These are phyloP conservation scores for Potentilla sterilis DNA, from an alignment of 306 rosid species.

Conservation along the genomic window DNA sequence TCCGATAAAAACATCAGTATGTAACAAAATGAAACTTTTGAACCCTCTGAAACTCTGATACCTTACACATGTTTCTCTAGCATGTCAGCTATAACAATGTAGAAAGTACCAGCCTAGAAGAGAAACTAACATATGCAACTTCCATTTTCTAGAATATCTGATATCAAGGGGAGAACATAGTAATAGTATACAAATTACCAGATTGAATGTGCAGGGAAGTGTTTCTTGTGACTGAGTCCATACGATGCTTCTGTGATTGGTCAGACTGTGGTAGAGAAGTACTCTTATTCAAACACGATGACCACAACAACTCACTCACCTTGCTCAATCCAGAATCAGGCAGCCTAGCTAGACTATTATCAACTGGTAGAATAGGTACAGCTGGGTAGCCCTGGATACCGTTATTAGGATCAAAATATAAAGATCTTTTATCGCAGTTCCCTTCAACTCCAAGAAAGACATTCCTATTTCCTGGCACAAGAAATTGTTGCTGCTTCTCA, in stretches of 20 bases:
- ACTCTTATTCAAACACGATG: neutral
- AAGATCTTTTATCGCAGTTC: neutral
- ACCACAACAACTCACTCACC: slow-evolving; percentile 5
- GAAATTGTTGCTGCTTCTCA: slow-evolving; percentile 4
- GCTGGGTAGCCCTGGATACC: neutral
- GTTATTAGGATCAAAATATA: neutral
- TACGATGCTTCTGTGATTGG: neutral
- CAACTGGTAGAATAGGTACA: neutral
- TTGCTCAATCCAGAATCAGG: slow-evolving; percentile 9
- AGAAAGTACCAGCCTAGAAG: neutral
- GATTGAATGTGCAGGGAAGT: slow-evolving; percentile 3
- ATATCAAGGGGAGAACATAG: neutral
- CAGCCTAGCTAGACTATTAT: neutral
- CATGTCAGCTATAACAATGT: neutral
- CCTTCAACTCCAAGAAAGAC: neutral
- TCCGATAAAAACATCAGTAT: neutral
- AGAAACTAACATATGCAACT: neutral
- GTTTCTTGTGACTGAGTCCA: slow-evolving; percentile 9
- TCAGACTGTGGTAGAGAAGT: slow-evolving; percentile 1
- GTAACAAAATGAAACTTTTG: neutral
- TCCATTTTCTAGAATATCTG: neutral
- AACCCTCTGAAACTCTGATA: neutral
- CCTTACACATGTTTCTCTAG: neutral
- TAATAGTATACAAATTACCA: slow-evolving; percentile 11
- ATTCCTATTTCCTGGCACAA: slow-evolving; percentile 2